Evolutionary conservation across 2,329 filamentous ascomycete genomes (phyloP).

Genomic region (Didymella sp.): DNA sequence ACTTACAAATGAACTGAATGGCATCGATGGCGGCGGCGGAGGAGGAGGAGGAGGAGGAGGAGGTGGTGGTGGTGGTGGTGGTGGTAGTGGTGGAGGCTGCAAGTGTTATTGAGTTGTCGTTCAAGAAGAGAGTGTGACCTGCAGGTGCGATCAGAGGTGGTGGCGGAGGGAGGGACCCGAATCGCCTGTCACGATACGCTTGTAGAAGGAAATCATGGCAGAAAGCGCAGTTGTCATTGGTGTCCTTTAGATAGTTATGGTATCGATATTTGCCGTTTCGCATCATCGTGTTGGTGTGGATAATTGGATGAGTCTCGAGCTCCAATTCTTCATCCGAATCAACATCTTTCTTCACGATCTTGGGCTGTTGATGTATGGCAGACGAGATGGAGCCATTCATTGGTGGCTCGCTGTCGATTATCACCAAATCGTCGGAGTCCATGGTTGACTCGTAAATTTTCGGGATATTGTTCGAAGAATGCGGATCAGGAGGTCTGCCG

Average conservation of each 20-base stretch:
- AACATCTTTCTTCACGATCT: neutral
- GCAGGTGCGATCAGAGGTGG: neutral
- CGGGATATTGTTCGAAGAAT: neutral
- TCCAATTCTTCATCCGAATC: neutral
- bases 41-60: no score
- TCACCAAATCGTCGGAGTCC: conserved; percentile 26
- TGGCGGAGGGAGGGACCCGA: neutral
- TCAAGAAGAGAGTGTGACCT: neutral
- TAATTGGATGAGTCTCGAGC: neutral
- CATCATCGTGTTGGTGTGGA: conserved; percentile 1
- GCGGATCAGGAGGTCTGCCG: neutral
- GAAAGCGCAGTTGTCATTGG: conserved; percentile 6
- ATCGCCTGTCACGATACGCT: neutral
- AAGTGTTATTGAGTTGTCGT: neutral
- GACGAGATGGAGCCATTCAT: neutral
- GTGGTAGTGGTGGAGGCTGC: conserved; percentile 22
- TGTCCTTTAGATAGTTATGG: conserved; percentile 5
- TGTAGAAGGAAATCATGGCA: conserved; percentile 12
- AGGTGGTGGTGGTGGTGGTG: conserved; percentile 24
- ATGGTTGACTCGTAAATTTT: neutral
- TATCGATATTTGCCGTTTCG: neutral
- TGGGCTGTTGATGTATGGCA: neutral
- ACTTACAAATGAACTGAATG: neutral
- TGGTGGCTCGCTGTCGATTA: conserved; percentile 16
- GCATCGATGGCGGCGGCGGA: conserved; percentile 23